Evolutionary conservation across 139 green algal species (phyloP).

Genomic region (Chlamydomonas sphaeroides): DNA sequence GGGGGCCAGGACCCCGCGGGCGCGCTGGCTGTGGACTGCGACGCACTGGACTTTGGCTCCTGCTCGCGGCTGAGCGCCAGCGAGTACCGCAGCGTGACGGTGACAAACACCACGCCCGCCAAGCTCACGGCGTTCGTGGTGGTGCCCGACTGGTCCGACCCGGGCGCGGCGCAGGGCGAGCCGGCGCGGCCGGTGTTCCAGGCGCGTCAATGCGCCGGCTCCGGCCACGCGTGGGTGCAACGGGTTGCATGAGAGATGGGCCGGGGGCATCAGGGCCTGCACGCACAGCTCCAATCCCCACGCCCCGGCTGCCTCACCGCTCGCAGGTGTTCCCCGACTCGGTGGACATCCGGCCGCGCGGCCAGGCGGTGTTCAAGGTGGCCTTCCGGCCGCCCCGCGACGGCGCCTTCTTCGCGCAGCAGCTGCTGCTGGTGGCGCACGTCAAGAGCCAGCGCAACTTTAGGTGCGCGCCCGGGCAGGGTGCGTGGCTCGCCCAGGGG

Average conservation of each 20-base stretch:
- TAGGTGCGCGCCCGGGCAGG: constrained; percentile 34
- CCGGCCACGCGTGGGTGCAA: background rate
- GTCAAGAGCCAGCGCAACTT: constrained; percentile 78
- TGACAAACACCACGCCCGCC: constrained; percentile 57
- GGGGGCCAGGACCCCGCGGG: constrained; percentile 50
- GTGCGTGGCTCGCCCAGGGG: too few species aligned
- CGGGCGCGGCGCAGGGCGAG: constrained; percentile 21
- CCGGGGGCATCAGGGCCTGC: too few species aligned
- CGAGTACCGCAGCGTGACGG: constrained; percentile 63
- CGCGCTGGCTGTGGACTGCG: constrained; percentile 54
- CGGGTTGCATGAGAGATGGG: background rate
- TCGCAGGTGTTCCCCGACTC: constrained; percentile 74
- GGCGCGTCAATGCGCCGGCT: constrained; percentile 37
- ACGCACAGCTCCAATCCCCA: too few species aligned
- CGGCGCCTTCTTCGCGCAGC: constrained; percentile 39
- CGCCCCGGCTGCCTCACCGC: too few species aligned
- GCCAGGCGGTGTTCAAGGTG: constrained; percentile 60
- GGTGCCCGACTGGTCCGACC: constrained; percentile 59
- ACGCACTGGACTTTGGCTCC: constrained; percentile 67
- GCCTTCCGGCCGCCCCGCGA: constrained; percentile 72
- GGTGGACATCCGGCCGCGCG: constrained; percentile 63
- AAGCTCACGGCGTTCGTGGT: constrained; percentile 52
- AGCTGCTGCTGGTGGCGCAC: constrained; percentile 50
- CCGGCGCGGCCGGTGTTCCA: constrained; percentile 54
- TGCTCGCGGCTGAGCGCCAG: constrained; percentile 61